Evolutionary conservation across 1,284 basidiomycete genomes (phyloP), one percentile per base, ranked within the genome.

Genomic region (Peniophora sp.): DNA sequence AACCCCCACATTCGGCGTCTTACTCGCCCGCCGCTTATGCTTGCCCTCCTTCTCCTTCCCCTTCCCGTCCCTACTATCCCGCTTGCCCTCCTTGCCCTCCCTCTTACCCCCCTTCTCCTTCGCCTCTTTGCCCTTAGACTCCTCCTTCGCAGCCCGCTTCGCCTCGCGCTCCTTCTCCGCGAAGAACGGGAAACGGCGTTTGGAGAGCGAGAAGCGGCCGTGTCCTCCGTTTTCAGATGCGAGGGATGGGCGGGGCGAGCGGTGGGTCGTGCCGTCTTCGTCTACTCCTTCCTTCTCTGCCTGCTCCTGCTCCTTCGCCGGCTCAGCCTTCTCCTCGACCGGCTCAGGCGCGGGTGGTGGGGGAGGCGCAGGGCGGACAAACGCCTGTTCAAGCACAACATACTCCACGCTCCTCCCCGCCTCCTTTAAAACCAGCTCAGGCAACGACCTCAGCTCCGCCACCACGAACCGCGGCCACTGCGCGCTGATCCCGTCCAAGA

Each of bases 401-500:
- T 82, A 85, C 44, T 72, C 67, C 37, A 85, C 53, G 1, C 65
- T 6, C 23, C 8, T 60, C 54, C 69, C 68, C 35, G 60, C 58
- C 41, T 56, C 54, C 34, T 47, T 24, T 32, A 32, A 49, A 24
- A 5, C 27, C 23, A 43, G 17, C 10, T 55, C 52, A 34, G 61
- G 51, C 5, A 64, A 55, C 1, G 64, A 53, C 60, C 79, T 83
- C 42, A 88, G 72, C 60, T 81, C 81, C 61, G 81, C 84, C 12
- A 88, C 62, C 32, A 83, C 74, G 55, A 88, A 86, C 3, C 71
- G 65, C 6, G 85, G 85, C 84, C 81, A 87, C 32, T 67, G 62
- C 0, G 71, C 62, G 0, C 81, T 69, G 52, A 87, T 75, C 10
- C 83, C 78, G 56, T 88, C 85, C 9, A 80, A 64, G 17, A 88